Evolutionary conservation across 169 alveolate species (phyloP).

Genomic region (Cardiosporidium cionae): DNA sequence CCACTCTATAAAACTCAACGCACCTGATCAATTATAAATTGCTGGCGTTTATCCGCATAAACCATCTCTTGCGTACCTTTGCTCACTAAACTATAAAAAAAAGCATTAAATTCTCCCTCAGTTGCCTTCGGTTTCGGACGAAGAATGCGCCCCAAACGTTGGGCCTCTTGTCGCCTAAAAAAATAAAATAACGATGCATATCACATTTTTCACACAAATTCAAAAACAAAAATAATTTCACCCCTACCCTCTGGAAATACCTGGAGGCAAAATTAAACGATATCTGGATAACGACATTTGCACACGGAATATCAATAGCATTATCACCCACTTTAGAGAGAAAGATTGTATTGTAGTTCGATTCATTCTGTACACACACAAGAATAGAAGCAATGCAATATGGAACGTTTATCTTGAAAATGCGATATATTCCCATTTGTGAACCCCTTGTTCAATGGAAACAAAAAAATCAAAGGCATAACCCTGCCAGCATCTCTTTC

Average conservation of each 20-base stretch:
- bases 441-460: too few species aligned
- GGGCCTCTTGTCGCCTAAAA: slow-evolving; percentile 95
- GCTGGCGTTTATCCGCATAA: slow-evolving; percentile 90
- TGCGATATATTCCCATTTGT: too few species aligned
- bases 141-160: slow-evolving; percentile 97
- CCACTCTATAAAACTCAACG: background rate
- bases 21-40: slow-evolving; percentile 92
- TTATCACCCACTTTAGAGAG: slow-evolving; percentile 99
- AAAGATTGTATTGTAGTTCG: slow-evolving; percentile 79
- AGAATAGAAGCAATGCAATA: too few species aligned
- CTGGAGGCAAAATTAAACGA: slow-evolving; percentile 92
- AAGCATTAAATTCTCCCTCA: slow-evolving; percentile 76
- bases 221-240: too few species aligned
- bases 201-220: too few species aligned
- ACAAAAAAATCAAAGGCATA: too few species aligned
- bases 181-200: background rate
- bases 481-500: too few species aligned
- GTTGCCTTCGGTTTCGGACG: slow-evolving; percentile 86
- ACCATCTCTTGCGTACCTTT: slow-evolving; percentile 95
- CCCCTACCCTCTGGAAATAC: slow-evolving; percentile 6
- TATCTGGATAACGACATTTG: slow-evolving; percentile 97
- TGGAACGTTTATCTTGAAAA: too few species aligned
- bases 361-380: slow-evolving; percentile 39
- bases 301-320: slow-evolving; percentile 97
- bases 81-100: slow-evolving; percentile 91